phyloP scores from a whole-genome alignment of 148 eudicot species.

The Nepenthes mirabilis region DNA sequence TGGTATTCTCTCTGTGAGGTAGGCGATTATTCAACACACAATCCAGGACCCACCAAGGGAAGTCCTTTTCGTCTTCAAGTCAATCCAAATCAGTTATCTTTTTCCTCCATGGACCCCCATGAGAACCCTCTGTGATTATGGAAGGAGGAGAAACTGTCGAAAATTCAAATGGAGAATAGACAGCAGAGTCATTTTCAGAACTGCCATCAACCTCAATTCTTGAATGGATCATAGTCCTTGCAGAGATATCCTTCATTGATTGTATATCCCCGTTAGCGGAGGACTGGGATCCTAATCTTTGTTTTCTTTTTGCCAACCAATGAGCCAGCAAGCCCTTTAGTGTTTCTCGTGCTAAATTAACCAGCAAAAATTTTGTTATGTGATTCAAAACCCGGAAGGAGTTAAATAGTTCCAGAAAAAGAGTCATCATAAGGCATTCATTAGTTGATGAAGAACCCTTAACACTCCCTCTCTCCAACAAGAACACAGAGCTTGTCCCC shows the following conservation, averaged over 20 bases:
- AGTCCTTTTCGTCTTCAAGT: constrained; percentile 87
- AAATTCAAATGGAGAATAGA: constrained; percentile 92
- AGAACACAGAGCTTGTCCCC: no score
- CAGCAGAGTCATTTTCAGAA: constrained; percentile 65
- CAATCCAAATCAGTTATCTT: constrained; percentile 82
- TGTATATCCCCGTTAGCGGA: constrained; percentile 62
- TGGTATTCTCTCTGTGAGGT: constrained; percentile 93
- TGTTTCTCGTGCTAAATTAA: constrained; percentile 92
- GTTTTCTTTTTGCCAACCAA: constrained; percentile 69
- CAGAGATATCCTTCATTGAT: constrained; percentile 54
- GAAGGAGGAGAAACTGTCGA: constrained; percentile 73
- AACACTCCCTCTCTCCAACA: no score
- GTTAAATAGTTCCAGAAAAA: no score
- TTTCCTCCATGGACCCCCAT: constrained; percentile 91
- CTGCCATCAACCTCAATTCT: constrained; percentile 60
- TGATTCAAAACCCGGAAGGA: no score
- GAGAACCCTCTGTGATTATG: constrained; percentile 84
- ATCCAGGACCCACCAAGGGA: constrained; percentile 95
- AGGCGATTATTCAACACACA: constrained; percentile 83
- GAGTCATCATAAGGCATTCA: no score
- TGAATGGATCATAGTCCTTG: constrained; percentile 44
- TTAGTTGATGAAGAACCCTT: no score
- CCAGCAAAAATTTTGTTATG: constrained; percentile 21
- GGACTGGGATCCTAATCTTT: constrained; percentile 54
- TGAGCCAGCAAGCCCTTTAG: constrained; percentile 82